Conservation (phyloP, 192 early-diverging fungal genomes). For the Coemansia aciculifera region DNA sequence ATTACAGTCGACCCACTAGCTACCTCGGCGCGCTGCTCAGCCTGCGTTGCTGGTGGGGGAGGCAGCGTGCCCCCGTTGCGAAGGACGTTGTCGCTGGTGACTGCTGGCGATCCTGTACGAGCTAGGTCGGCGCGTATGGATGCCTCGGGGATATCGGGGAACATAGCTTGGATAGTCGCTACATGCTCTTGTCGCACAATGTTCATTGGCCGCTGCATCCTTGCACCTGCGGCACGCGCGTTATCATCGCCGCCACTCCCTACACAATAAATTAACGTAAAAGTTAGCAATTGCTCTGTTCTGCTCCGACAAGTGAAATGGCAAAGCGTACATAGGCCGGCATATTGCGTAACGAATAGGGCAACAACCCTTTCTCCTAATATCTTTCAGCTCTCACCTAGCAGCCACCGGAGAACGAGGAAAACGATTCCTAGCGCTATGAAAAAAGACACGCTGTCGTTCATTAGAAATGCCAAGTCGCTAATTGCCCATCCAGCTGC, state of each 20-base stretch:
- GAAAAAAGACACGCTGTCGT: slow-evolving; percentile 46
- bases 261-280: slow-evolving; percentile 2
- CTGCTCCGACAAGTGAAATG: not conserved
- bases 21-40: slow-evolving; percentile 26
- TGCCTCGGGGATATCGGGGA: slow-evolving; percentile 74
- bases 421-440: slow-evolving; percentile 48
- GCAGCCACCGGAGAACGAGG: slow-evolving; percentile 48
- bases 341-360: not conserved
- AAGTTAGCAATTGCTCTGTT: not conserved
- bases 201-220: slow-evolving; percentile 30
- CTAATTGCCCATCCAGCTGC: slow-evolving; percentile 1
- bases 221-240: slow-evolving; percentile 9
- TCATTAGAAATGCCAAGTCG: slow-evolving; percentile 20
- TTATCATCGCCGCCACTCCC: slow-evolving; percentile 44
- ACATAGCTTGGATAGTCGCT: slow-evolving; percentile 76
- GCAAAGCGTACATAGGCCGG: not conserved
- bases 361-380: not conserved
- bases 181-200: slow-evolving; percentile 57
- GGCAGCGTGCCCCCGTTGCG: slow-evolving; percentile 58
- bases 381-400: slow-evolving; percentile 25
- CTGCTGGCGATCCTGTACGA: slow-evolving; percentile 79
- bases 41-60: slow-evolving; percentile 28
- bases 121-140: slow-evolving; percentile 75
- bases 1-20: not conserved
- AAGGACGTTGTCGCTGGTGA: slow-evolving; percentile 79